Evolutionary conservation across 208 protist species (phyloP).

Genomic region (Wallacemonas sp.): DNA sequence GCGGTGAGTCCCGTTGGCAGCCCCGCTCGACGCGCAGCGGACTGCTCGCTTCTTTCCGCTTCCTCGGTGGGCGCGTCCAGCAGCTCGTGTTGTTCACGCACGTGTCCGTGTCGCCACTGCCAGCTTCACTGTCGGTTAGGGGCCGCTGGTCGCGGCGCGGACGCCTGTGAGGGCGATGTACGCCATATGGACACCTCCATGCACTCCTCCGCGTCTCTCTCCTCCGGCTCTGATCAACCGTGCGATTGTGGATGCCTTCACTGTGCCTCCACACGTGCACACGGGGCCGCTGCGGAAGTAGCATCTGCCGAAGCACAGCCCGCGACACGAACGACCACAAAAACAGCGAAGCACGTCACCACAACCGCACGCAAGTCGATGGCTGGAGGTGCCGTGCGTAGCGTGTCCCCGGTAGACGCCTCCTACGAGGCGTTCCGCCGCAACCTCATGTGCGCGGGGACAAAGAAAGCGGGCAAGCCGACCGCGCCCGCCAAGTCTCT

Average conservation of each 20-base stretch:
- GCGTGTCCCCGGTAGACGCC: too few species aligned
- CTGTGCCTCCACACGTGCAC: neutral
- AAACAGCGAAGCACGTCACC: too few species aligned
- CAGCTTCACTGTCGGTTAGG: neutral
- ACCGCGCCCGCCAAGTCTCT: neutral
- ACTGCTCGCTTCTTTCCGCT: neutral
- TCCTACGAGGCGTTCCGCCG: constrained; percentile 3
- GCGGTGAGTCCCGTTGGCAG: too few species aligned
- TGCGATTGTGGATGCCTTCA: neutral
- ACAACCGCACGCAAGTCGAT: too few species aligned
- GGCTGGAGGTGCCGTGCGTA: too few species aligned
- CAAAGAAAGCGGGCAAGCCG: neutral
- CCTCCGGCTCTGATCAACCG: neutral
- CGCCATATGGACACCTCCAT: neutral
- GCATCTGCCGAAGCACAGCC: neutral
- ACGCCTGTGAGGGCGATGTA: neutral
- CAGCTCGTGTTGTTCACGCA: constrained; percentile 6
- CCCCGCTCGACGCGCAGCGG: neutral
- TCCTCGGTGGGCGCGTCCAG: neutral
- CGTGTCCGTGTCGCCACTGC: constrained; percentile 5
- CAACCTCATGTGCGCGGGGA: too few species aligned
- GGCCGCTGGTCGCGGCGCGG: neutral
- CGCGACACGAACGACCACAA: too few species aligned
- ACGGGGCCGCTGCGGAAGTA: neutral
- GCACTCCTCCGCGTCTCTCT: neutral